These are phyloP conservation scores for Monosporascus sp. DNA, from an alignment of 2,329 filamentous ascomycete species.

Conservation along the genomic window DNA sequence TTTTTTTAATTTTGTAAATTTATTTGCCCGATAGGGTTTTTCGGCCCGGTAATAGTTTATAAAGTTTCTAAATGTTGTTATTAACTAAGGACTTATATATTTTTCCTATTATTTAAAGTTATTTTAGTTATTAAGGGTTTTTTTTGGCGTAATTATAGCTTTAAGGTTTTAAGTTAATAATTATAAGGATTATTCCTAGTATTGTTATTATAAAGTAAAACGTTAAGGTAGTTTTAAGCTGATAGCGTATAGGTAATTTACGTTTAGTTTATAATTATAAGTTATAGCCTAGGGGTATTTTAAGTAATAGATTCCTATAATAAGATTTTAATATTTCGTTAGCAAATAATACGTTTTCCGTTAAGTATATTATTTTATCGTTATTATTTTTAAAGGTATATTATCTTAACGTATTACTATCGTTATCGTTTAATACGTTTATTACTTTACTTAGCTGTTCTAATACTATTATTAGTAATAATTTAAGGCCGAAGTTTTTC, in stretches of 20 bases:
- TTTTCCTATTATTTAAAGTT: constrained; percentile 1
- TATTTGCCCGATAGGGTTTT: neutral
- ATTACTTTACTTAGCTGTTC: neutral
- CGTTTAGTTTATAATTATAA: neutral
- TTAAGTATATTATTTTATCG: neutral
- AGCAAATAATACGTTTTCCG: neutral
- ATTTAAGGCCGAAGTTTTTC: neutral
- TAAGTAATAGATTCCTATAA: neutral
- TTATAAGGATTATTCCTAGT: too few relatives aligned
- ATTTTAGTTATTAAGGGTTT: constrained; percentile 1
- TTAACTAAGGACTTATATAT: constrained; percentile 7
- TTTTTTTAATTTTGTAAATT: neutral
- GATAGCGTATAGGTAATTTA: neutral
- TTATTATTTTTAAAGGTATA: neutral
- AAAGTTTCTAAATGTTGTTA: constrained; percentile 1
- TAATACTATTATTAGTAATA: neutral
- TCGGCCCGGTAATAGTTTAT: too few relatives aligned
- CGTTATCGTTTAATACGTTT: neutral
- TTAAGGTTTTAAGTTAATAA: too few relatives aligned
- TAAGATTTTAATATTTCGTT: too few relatives aligned
- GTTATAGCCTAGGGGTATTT: neutral
- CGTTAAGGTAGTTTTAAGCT: neutral
- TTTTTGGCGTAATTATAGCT: constrained; percentile 3
- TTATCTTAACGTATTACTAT: neutral
- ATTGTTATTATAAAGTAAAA: constrained; percentile 2